These are phyloP conservation scores for Flaveria robusta DNA, from an alignment of 129 eudicot genomes.

Conservation along the genomic window DNA sequence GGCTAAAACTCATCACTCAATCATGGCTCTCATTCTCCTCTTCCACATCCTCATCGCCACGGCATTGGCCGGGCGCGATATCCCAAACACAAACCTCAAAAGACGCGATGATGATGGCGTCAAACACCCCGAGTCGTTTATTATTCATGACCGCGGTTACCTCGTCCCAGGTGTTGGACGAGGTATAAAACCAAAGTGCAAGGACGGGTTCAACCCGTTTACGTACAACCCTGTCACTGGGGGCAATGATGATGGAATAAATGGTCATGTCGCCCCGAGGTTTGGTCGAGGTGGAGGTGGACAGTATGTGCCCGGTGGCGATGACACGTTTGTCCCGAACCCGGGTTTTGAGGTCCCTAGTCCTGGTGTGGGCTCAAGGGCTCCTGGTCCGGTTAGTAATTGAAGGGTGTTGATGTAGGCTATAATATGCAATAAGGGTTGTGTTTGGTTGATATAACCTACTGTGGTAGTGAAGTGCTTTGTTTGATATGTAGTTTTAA, in stretches of 20 bases:
- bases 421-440: constrained; percentile 6
- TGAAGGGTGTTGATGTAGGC: constrained; percentile 19
- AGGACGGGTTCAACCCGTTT: constrained; percentile 37
- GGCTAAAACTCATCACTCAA: constrained; percentile 31
- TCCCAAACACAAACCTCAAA: constrained; percentile 27
- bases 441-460: constrained; percentile 5
- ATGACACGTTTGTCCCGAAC: constrained; percentile 62
- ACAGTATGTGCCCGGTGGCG: constrained; percentile 55
- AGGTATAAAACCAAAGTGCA: constrained; percentile 33
- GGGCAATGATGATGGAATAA: constrained; percentile 35
- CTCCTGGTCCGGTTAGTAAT: constrained; percentile 33
- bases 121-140: constrained; percentile 40
- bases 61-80: constrained; percentile 26
- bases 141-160: constrained; percentile 47
- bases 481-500: constrained; percentile 7
- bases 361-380: constrained; percentile 24
- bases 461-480: neutral
- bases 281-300: constrained; percentile 26
- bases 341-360: constrained; percentile 61
- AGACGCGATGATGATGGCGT: neutral
- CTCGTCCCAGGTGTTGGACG: constrained; percentile 63
- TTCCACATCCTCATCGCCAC: constrained; percentile 34
- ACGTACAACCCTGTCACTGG: constrained; percentile 57
- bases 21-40: constrained; percentile 28
- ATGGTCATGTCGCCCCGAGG: neutral